phyloP scores from a whole-genome alignment of 768 basidiomycete species.

The Tulasnella sp. region DNA sequence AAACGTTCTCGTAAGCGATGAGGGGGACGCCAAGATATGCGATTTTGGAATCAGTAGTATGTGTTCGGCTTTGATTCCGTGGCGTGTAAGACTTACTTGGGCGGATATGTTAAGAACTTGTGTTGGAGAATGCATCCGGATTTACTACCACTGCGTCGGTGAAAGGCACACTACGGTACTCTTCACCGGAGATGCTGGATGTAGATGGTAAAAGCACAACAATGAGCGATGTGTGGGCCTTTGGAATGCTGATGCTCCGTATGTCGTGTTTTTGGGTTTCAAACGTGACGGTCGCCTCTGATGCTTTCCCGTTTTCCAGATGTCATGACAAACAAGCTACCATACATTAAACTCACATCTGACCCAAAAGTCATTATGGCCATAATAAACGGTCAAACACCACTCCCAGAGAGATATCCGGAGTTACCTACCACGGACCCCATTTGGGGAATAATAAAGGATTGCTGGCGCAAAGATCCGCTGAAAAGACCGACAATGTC shows the following conservation, averaged over 20 bases:
- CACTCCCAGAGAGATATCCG: neutral
- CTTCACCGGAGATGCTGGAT: conserved; percentile 13
- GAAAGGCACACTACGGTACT: conserved; percentile 4
- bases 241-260: conserved; percentile 13
- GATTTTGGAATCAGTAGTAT: conserved; percentile 19
- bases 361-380: conserved; percentile 4
- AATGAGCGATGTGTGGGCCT: conserved; percentile 13
- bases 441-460: conserved; percentile 1
- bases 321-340: conserved; percentile 17
- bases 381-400: neutral
- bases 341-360: neutral
- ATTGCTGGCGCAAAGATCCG: conserved; percentile 16
- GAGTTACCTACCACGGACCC: neutral
- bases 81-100: neutral
- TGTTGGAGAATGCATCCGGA: neutral
- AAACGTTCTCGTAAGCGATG: conserved; percentile 21
- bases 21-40: conserved; percentile 21
- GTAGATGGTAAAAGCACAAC: neutral
- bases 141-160: neutral
- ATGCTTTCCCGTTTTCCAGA: neutral
- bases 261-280: neutral
- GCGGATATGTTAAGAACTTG: neutral
- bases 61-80: neutral
- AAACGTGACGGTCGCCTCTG: neutral
- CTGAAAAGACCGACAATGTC: neutral